Conservation (phyloP, 306 rosid species). For the Leucaena leucocephala region DNA sequence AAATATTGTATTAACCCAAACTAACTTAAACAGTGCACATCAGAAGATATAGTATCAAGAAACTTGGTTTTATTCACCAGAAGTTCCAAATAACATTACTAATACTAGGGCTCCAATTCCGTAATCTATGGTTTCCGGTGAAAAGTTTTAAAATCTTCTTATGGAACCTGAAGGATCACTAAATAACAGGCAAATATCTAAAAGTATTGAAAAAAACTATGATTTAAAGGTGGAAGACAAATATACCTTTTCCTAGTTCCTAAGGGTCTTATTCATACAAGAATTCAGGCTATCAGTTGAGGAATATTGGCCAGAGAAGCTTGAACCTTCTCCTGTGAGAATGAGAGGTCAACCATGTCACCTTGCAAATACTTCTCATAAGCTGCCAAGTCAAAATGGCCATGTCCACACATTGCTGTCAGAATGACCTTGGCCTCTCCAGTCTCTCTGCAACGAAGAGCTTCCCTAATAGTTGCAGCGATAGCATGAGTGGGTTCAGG, state of each 20-base stretch:
- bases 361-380: conserved; percentile 89
- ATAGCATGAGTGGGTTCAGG: conserved; percentile 73
- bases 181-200: neutral
- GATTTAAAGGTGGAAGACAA: neutral
- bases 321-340: conserved; percentile 63
- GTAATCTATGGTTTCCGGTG: neutral
- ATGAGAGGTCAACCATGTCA: conserved; percentile 80
- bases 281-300: conserved; percentile 31
- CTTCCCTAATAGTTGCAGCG: conserved; percentile 65
- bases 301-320: conserved; percentile 70
- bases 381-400: conserved; percentile 85
- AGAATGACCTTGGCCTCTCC: conserved; percentile 92
- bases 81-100: neutral
- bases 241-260: neutral
- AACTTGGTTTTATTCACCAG: neutral
- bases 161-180: neutral
- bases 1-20: too few relatives aligned
- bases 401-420: conserved; percentile 97
- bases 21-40: neutral
- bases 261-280: neutral
- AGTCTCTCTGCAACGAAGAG: conserved; percentile 67
- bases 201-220: neutral
- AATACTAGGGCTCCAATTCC: neutral
- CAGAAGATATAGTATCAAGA: neutral
- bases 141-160: neutral